Evolutionary conservation across 1,284 basidiomycete species (phyloP), one percentile per base, ranked within the genome.

Genomic region (Inonotus obliquus): DNA sequence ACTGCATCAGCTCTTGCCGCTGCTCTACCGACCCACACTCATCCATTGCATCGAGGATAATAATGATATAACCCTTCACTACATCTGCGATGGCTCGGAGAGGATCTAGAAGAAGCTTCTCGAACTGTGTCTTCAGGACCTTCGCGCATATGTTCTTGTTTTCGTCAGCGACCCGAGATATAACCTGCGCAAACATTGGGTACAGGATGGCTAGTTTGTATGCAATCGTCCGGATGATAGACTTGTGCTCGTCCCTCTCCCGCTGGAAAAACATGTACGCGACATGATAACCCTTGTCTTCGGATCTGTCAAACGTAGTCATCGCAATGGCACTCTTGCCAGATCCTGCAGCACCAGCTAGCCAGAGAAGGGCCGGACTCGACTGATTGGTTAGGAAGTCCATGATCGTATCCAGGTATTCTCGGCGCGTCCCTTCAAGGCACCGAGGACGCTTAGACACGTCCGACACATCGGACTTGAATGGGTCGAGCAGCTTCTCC

Each of bases 321-420:
- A 21, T 32, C 14, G 47, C 47, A 3, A 59, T 37, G 13, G 57
- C 38, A 35, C 57, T 59, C 25, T 59, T 59, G 6, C 57, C 57
- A 7, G n/a, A 49, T 14, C 57, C 57, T 1, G 48, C 57, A 9
- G 27, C 57, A n/a, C 57, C 57, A 7, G 23, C 4, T 3, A 59
- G 47, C 47, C 45, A 51, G 1, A 59, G n/a, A 5, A 59, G 7
- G 27, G 45, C 47, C 32, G 21, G 51, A n/a, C 27, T 17, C 17
- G 27, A 35, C 17, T 35, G 4, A 23, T 21, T 11, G 25, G 32
- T n/a, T 4, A 52, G 10, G 23, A 23, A 52, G 1, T 52, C 51
- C 29, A 52, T 52, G 25, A 35, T 35, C 17, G 25, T 1, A 35
- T 13, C 27, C 51, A 52, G 19, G 11, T 27, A n/a, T 35, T 35